Base-by-base conservation (phyloP, 1,139 yeast species). In the Nakaseomyces uthaithaninus region DNA sequence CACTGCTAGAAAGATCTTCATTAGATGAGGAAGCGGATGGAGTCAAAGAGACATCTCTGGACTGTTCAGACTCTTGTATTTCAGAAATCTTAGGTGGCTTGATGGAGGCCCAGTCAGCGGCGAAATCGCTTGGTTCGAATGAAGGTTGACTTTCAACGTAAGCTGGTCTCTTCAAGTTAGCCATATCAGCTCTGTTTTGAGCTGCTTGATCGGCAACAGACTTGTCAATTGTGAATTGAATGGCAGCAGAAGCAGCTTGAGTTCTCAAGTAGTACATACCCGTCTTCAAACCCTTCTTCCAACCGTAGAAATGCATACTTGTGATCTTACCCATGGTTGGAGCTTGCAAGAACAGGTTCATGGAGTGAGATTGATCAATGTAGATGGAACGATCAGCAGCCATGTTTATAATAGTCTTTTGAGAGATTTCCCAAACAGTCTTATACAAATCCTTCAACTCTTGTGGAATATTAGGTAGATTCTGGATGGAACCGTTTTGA, bases 261-360 rank as follows among this genome's bases (percentile, higher is more conserved):
- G 97, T 89, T 62, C 98, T 76, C 59, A 91, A 68, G 63, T 91
- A 91, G 69, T 91, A 91, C 95, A 91, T 89, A 40, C 98, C 98
- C 1, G 98, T 91, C 71, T 91, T 91, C 59, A 91, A 74, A 25
- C 98, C 98, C 69, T 81, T 84, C 65, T 80, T 81, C 98, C 98
- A 91, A 27, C 95, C 95, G 63, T 91, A 85, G 66, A 91, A 91
- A 63, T 91, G 98, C 93, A 89, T 89, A 53, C 91, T 77, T 11
- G 97, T 89, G 46, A 87, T 71, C 63, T 87, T 87, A 44, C 94
- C 93, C 78, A 83, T 78, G 0, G 95, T 82, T 24, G 95, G 95
- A 42, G 77, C 75, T 59, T 73, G 76, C 63, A 87, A 69, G 65
- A 82, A 80, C 50, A 89, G 75, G 62, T 87, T 87, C 71, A 85